phyloP scores from a whole-genome alignment of 106 monocot species.

The Xerophyta viscosa region DNA sequence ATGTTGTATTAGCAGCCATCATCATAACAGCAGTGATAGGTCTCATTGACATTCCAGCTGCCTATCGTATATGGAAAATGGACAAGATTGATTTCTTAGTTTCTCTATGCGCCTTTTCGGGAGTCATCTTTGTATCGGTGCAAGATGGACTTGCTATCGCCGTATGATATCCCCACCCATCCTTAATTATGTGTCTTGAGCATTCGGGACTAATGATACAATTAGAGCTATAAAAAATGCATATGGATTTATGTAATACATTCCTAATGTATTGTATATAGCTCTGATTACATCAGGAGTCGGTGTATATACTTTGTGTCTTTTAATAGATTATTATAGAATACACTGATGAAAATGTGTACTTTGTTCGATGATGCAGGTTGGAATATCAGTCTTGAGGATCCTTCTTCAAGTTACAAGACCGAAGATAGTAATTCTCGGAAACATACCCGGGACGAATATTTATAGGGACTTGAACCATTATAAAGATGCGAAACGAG shows the following conservation, averaged over 20 bases:
- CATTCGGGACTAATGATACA: no score
- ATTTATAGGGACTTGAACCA: constrained; percentile 66
- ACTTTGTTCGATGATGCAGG: no score
- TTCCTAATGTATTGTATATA: no score
- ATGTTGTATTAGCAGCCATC: constrained; percentile 76
- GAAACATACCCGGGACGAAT: constrained; percentile 65
- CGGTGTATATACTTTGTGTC: no score
- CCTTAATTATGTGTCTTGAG: no score
- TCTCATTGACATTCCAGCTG: constrained; percentile 67
- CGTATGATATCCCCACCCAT: constrained; percentile 20
- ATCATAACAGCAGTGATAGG: constrained; percentile 81
- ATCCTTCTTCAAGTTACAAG: constrained; percentile 71
- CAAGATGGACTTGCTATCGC: constrained; percentile 81
- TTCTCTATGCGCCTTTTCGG: constrained; percentile 61
- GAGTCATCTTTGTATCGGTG: constrained; percentile 86
- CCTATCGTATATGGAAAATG: constrained; percentile 67
- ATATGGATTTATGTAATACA: no score
- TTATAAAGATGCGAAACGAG: constrained; percentile 54
- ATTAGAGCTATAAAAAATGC: no score
- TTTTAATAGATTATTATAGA: no score
- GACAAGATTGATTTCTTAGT: constrained; percentile 87
- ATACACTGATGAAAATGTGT: no score
- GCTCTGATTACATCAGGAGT: no score
- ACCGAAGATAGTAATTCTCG: constrained; percentile 64
- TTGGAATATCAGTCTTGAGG: constrained; percentile 71